Evolutionary conservation across 2,329 filamentous ascomycete genomes (phyloP).

Genomic region (Sporothrix pallida): DNA sequence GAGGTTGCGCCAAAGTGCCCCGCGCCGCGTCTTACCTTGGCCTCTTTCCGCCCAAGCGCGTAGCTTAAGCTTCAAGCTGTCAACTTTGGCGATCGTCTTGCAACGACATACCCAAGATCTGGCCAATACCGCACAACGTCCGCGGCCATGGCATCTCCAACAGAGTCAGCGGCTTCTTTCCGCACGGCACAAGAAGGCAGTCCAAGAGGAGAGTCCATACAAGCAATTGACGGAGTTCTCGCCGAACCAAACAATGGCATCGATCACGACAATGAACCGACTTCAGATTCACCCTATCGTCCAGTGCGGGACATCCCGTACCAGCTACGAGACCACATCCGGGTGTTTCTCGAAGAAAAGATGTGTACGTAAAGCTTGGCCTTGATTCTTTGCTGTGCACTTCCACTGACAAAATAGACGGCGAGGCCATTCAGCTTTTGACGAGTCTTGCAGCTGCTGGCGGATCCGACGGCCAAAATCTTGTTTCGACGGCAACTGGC

Average conservation of each 20-base stretch:
- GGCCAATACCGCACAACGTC: background rate
- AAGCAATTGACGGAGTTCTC: background rate
- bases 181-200: conserved; percentile 15
- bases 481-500: background rate
- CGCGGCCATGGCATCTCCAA: background rate
- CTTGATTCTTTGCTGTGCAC: background rate
- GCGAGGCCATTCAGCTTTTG: conserved; percentile 67
- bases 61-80: no score
- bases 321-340: conserved; percentile 69
- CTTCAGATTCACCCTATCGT: conserved; percentile 52
- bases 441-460: conserved; percentile 66
- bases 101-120: background rate
- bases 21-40: background rate
- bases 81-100: no score
- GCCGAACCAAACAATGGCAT: background rate
- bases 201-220: background rate
- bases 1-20: conserved; percentile 9
- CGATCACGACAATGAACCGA: background rate
- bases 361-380: conserved; percentile 49
- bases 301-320: conserved; percentile 62
- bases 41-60: background rate
- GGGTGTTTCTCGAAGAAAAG: conserved; percentile 76
- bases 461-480: conserved; percentile 10
- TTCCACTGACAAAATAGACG: conserved; percentile 48
- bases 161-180: conserved; percentile 9